These are phyloP conservation scores for Rhodotorula diobovata DNA, from an alignment of 768 basidiomycete genomes.

Conservation along the genomic window DNA sequence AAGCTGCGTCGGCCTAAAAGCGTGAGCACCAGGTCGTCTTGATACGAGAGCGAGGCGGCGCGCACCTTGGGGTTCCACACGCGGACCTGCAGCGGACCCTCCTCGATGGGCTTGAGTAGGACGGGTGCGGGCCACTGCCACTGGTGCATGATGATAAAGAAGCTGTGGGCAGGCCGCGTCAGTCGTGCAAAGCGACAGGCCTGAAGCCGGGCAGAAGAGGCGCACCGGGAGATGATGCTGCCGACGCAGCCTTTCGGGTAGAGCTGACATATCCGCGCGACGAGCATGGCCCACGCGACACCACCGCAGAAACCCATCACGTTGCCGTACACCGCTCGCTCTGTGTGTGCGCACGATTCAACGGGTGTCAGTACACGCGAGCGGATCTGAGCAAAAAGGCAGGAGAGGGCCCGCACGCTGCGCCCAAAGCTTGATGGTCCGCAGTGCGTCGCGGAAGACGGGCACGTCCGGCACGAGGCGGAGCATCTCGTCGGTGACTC, in stretches of 20 bases:
- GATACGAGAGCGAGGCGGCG: neutral
- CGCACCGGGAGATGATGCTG: conserved; percentile 77
- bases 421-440: conserved; percentile 98
- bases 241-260: conserved; percentile 93
- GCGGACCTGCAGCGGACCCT: conserved; percentile 82
- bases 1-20: conserved; percentile 52
- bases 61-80: conserved; percentile 95
- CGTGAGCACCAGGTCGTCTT: neutral
- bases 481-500: conserved; percentile 92
- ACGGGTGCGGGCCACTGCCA: conserved; percentile 99
- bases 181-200: neutral
- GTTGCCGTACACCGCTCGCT: conserved; percentile 94
- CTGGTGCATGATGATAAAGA: conserved; percentile 97
- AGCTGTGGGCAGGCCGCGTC: conserved; percentile 45
- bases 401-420: conserved; percentile 56
- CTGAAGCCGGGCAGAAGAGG: too few relatives aligned
- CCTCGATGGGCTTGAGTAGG: conserved; percentile 92
- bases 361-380: neutral
- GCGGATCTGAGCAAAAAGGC: neutral
- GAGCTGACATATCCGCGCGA: conserved; percentile 97
- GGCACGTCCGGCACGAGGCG: conserved; percentile 88
- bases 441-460: conserved; percentile 87
- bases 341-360: conserved; percentile 50
- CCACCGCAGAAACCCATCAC: conserved; percentile 96
- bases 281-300: conserved; percentile 97